Base-by-base conservation (phyloP, 192 early-diverging fungal genomes). In the Jimgerdemannia lactiflua region DNA sequence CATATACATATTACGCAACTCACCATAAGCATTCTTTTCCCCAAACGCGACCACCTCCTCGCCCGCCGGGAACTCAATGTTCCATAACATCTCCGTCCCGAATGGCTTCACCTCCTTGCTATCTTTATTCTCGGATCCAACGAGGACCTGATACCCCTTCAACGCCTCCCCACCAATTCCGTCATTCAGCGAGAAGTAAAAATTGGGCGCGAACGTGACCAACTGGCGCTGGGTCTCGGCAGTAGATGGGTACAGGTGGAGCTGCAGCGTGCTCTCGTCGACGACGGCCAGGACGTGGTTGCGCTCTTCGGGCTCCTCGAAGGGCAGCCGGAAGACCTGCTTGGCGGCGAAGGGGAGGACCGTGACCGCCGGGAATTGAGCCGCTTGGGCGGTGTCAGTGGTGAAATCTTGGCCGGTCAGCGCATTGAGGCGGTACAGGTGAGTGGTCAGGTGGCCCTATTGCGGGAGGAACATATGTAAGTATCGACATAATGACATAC, bases 101-200 rank as follows among this genome's bases (percentile, higher is more conserved):
- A 29, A 29, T 29, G 49, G 49, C 8, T 59, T 14, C 49, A 59
- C 8, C 49, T 14, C 49, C 14, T 59, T 59, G 8, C 14, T 14
- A 14, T 6, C 49, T 14, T 14, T 14, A 59, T 59, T 59, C 14
- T 59, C 49, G 14, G 49, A 14, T 29, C 29, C 29, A 59, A 59
- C 88, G 44, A 82, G 78, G 17, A 86, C 80, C 67, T 84, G 84
- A 79, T 80, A 93, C 4, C 91, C 92, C 19, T 84, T 77, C 20
- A 91, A 74, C 69, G 65, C 79, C 29, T 76, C 91, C 43, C 83
- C 83, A 41, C 79, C 77, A 59, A 59, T 6, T 42, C 74, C 74
- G 42, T 80, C 89, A 79, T 80, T 84, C 70, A 92, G 76, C 74
- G 89, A 90, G 71, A 96, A 92, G 75, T 92, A 93, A 54, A 95